Percentiles rank a stretch among this genome's conserved stretches.
phyloP scores from a whole-genome alignment of 2,329 filamentous ascomycete genomes.

The Penicillium nordicum region DNA sequence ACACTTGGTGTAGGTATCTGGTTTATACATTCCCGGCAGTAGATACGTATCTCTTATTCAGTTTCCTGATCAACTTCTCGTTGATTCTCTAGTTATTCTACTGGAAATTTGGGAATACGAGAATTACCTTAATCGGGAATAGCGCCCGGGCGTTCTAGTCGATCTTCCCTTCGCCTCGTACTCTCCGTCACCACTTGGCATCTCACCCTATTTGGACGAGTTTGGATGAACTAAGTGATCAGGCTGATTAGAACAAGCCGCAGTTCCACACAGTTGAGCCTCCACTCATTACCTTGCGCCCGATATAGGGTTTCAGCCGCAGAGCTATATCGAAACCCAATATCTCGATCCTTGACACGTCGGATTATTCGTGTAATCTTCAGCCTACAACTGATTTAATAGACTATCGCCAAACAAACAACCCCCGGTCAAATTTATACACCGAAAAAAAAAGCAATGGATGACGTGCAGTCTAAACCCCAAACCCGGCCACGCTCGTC shows the following conservation, averaged over 20 bases:
- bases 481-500: conserved; percentile 1
- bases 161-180: background rate
- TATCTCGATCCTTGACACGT: background rate
- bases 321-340: background rate
- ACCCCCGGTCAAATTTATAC: background rate
- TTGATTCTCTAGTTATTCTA: background rate
- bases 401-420: background rate
- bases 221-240: background rate
- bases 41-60: background rate
- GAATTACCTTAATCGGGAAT: conserved; percentile 17
- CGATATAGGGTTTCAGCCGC: background rate
- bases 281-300: background rate
- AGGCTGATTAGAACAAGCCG: background rate
- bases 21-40: background rate
- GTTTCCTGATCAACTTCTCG: background rate
- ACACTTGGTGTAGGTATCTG: background rate
- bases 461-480: background rate
- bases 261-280: background rate
- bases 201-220: background rate
- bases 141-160: conserved; percentile 8
- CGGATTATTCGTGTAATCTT: background rate
- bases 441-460: background rate
- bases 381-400: background rate
- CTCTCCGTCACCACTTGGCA: background rate
- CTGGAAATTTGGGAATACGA: conserved; percentile 17